A percentile compares a stretch with the other conserved stretches of the same genome.
These are phyloP conservation scores for Epichloe glyceriae DNA, from an alignment of 2,329 filamentous ascomycete genomes.

Conservation along the genomic window DNA sequence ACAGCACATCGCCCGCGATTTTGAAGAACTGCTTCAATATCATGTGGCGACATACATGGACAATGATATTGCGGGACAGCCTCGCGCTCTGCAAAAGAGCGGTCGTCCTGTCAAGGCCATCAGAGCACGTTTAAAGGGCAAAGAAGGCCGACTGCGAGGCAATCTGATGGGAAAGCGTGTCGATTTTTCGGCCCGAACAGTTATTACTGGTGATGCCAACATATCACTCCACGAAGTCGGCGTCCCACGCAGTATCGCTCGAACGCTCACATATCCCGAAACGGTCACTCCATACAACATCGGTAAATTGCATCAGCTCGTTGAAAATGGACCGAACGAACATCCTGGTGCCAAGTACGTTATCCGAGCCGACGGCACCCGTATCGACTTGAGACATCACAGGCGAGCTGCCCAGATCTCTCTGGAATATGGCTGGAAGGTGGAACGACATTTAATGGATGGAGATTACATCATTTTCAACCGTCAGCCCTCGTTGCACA, in stretches of 20 bases:
- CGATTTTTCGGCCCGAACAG: slow-evolving; percentile 97
- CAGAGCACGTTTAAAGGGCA: slow-evolving; percentile 93
- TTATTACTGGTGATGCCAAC: slow-evolving; percentile 98
- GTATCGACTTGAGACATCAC: slow-evolving; percentile 90
- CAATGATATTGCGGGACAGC: slow-evolving; percentile 94
- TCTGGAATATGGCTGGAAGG: slow-evolving; percentile 94
- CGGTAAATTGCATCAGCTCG: slow-evolving; percentile 73
- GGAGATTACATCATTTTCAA: slow-evolving; percentile 99
- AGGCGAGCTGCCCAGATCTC: slow-evolving; percentile 76
- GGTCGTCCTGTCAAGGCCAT: slow-evolving; percentile 95
- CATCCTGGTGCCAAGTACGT: slow-evolving; percentile 96
- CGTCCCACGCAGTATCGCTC: slow-evolving; percentile 85
- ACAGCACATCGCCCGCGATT: slow-evolving; percentile 80
- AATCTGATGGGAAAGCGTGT: slow-evolving; percentile 99
- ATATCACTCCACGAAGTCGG: slow-evolving; percentile 94
- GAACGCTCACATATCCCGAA: slow-evolving; percentile 89
- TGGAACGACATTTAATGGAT: slow-evolving; percentile 90
- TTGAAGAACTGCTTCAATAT: slow-evolving; percentile 85
- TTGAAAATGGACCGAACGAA: slow-evolving; percentile 86
- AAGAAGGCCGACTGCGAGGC: slow-evolving; percentile 92
- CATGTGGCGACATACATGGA: slow-evolving; percentile 99
- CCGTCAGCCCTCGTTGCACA: slow-evolving; percentile 96
- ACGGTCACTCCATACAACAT: slow-evolving; percentile 98
- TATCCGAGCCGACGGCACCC: slow-evolving; percentile 81
- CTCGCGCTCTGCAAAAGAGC: slow-evolving; percentile 91